Evolutionary conservation across 495 filamentous ascomycete species (phyloP).

Genomic region (Tuber borchii): DNA sequence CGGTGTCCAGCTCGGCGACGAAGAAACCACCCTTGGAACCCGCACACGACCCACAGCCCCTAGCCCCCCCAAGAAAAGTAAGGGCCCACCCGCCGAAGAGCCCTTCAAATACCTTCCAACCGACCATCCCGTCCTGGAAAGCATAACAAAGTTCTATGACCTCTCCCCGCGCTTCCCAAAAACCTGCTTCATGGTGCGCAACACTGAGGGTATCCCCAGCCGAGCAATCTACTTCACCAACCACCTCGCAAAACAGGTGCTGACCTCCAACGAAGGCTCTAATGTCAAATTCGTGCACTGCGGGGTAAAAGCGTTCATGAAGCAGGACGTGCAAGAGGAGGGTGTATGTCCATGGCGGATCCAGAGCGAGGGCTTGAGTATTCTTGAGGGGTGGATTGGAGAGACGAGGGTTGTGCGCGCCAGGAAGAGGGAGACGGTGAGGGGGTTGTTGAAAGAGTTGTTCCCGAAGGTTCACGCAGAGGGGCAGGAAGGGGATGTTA

Average conservation of each 20-base stretch:
- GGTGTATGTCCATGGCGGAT: conserved; percentile 89
- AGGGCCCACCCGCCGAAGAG: conserved; percentile 62
- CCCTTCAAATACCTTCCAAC: conserved; percentile 80
- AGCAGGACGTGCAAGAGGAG: conserved; percentile 80
- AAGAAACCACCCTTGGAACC: conserved; percentile 35
- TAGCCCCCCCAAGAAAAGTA: conserved; percentile 45
- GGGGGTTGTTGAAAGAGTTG: conserved; percentile 79
- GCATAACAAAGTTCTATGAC: conserved; percentile 74
- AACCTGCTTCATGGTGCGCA: conserved; percentile 91
- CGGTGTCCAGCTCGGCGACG: conserved; percentile 15
- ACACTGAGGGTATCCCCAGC: conserved; percentile 69
- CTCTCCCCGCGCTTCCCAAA: conserved; percentile 74
- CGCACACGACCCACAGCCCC: conserved; percentile 23
- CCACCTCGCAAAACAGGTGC: conserved; percentile 72
- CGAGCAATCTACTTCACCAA: conserved; percentile 95
- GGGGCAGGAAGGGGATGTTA: conserved; percentile 71
- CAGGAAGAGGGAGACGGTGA: conserved; percentile 66
- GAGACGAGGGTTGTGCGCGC: conserved; percentile 66
- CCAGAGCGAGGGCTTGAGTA: conserved; percentile 83
- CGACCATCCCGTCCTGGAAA: conserved; percentile 63
- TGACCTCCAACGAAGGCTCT: conserved; percentile 72
- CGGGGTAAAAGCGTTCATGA: conserved; percentile 97
- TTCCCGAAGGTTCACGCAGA: conserved; percentile 88
- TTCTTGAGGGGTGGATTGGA: conserved; percentile 82
- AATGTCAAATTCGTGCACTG: conserved; percentile 94